These are phyloP conservation scores for Zygotorulaspora sp. DNA, from an alignment of 805 yeast genomes.

Conservation along the genomic window DNA sequence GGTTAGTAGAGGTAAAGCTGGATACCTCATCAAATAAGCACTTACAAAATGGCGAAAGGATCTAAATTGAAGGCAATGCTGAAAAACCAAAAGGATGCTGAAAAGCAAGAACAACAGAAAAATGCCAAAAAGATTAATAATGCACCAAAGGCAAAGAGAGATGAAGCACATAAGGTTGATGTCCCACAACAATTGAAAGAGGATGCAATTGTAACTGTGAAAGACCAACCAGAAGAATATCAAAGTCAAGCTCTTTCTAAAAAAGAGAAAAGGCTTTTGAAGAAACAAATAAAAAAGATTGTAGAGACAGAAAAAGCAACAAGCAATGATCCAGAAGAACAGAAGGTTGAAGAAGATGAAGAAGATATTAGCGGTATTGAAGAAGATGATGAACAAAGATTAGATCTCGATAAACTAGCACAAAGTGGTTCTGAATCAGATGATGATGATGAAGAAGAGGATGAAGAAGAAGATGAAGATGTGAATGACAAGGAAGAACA, in stretches of 20 bases:
- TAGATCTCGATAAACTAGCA: slow-evolving; percentile 52
- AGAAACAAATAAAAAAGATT: slow-evolving; percentile 40
- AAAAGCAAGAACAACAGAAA: slow-evolving; percentile 22
- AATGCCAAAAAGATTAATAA: slow-evolving; percentile 23
- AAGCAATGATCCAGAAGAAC: slow-evolving; percentile 27
- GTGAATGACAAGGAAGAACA: slow-evolving; percentile 47
- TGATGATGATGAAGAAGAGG: slow-evolving; percentile 39
- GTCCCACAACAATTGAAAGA: slow-evolving; percentile 27
- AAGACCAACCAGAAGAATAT: slow-evolving; percentile 36
- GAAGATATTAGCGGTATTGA: slow-evolving; percentile 45
- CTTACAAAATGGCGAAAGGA: slow-evolving; percentile 33
- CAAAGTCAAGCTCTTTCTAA: slow-evolving; percentile 52
- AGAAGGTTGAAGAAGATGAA: slow-evolving; percentile 37
- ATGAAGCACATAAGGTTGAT: slow-evolving; percentile 34
- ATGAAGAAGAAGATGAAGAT: slow-evolving; percentile 42
- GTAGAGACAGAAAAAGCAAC: slow-evolving; percentile 10
- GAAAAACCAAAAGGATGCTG: slow-evolving; percentile 26
- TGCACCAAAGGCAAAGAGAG: slow-evolving; percentile 20
- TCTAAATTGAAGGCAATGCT: slow-evolving; percentile 31
- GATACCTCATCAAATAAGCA: background rate
- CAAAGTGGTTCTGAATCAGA: slow-evolving; percentile 47
- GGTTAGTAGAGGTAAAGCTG: slow-evolving; percentile 1
- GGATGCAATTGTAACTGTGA: slow-evolving; percentile 14
- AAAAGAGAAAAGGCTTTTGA: slow-evolving; percentile 58
- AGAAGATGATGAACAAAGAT: slow-evolving; percentile 41